These are phyloP conservation scores for Cytospora schulzeri DNA, from an alignment of 2,329 filamentous ascomycete species.

Conservation along the genomic window DNA sequence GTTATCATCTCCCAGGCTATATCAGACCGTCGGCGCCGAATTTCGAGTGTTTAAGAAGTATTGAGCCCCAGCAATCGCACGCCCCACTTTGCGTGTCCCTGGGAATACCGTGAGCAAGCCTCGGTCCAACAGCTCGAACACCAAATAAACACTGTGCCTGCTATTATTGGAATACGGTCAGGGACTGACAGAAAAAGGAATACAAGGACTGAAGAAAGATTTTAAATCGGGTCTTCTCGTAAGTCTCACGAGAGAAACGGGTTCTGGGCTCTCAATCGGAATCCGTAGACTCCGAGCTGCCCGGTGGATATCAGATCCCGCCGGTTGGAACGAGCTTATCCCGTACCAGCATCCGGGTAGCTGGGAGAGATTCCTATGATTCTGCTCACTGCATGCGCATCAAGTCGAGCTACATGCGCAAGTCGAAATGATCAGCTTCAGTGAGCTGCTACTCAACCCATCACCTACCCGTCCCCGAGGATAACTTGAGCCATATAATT, in stretches of 20 bases:
- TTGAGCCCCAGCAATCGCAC: conserved; percentile 10
- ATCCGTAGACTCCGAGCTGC: neutral
- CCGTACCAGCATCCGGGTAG: neutral
- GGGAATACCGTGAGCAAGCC: conserved; percentile 2
- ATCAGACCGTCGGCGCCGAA: neutral
- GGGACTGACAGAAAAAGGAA: neutral
- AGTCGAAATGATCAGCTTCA: conserved; percentile 14
- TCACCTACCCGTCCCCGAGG: neutral
- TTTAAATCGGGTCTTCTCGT: conserved; percentile 4
- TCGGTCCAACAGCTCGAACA: conserved; percentile 7
- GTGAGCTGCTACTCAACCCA: conserved; percentile 20
- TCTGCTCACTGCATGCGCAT: neutral
- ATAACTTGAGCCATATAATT: neutral
- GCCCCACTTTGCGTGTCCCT: conserved; percentile 19
- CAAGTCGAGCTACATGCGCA: neutral
- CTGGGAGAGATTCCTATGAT: conserved; percentile 10
- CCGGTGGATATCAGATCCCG: conserved; percentile 8
- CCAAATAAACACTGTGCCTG: neutral
- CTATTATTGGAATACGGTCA: neutral
- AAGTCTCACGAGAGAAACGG: conserved; percentile 16
- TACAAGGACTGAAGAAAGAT: neutral
- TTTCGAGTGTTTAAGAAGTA: conserved; percentile 2
- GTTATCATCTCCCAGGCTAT: conserved; percentile 2
- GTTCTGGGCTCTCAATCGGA: neutral
- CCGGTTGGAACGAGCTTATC: conserved; percentile 9